A percentile compares a stretch with the other conserved stretches of the same genome.
Conservation (phyloP, 225 moss, liverwort and hornwort species). For the Thuidium tamariscinum region DNA sequence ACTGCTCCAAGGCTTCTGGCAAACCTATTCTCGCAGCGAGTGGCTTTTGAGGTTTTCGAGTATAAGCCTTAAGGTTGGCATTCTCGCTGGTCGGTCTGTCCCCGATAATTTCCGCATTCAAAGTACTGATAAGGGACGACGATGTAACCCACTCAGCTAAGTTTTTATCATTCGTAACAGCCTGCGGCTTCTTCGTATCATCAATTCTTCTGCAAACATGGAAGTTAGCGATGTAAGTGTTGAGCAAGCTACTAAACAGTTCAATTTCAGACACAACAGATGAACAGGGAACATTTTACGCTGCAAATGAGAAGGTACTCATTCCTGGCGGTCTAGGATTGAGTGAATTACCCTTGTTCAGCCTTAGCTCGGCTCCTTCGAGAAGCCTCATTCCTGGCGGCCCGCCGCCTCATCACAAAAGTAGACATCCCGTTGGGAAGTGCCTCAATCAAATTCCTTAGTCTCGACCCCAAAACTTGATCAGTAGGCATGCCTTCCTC, state of each 20-base stretch:
- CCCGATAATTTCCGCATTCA: neutral
- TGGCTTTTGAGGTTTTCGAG: neutral
- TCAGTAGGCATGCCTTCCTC: conserved; percentile 46
- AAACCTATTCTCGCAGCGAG: neutral
- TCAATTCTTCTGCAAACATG: neutral
- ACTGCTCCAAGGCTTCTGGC: neutral
- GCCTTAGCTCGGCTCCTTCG: conserved; percentile 4
- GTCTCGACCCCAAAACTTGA: conserved; percentile 55
- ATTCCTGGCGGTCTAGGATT: too few relatives aligned
- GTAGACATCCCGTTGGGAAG: conserved; percentile 42
- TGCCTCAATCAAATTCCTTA: conserved; percentile 58
- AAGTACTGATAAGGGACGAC: neutral
- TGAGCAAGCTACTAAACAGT: too few relatives aligned
- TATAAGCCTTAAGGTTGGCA: neutral
- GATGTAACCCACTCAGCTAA: conserved; percentile 22
- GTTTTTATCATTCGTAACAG: conserved; percentile 1
- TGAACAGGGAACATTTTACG: neutral
- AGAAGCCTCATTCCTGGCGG: conserved; percentile 11
- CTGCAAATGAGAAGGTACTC: neutral
- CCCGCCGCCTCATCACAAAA: conserved; percentile 9
- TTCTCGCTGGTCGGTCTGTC: neutral
- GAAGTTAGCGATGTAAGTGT: neutral
- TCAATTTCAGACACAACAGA: neutral
- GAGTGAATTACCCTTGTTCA: conserved; percentile 10
- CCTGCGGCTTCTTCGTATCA: neutral